phyloP scores from a whole-genome alignment of 257 asterid genomes.

The Fraxinus cuspidata region DNA sequence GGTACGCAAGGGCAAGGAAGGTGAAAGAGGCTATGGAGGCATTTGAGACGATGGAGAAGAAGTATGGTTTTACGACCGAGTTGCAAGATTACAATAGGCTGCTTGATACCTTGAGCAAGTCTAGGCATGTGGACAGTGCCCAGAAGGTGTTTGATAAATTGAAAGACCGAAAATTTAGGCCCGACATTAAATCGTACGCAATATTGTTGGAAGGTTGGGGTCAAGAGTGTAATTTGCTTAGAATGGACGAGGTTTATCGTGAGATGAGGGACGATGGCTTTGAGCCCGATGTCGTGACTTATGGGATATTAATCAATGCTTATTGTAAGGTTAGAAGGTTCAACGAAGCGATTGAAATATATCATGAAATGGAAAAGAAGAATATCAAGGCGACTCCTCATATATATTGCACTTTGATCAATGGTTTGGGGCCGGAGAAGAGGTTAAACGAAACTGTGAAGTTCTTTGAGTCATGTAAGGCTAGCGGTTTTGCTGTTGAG shows the following conservation, averaged over 20 bases:
- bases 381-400: conserved; percentile 68
- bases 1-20: conserved; percentile 77
- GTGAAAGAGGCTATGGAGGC: conserved; percentile 70
- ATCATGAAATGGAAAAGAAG: conserved; percentile 57
- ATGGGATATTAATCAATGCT: conserved; percentile 71
- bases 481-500: conserved; percentile 46
- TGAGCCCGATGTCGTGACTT: conserved; percentile 73
- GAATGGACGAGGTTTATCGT: conserved; percentile 63
- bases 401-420: conserved; percentile 81
- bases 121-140: conserved; percentile 60
- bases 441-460: conserved; percentile 57
- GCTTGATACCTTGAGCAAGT: conserved; percentile 75
- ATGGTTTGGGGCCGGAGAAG: conserved; percentile 71
- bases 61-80: conserved; percentile 56
- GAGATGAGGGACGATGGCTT: conserved; percentile 73
- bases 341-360: conserved; percentile 51
- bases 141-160: conserved; percentile 74
- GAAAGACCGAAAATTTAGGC: conserved; percentile 52
- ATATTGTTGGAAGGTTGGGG: conserved; percentile 87
- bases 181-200: conserved; percentile 66
- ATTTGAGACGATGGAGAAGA: conserved; percentile 73
- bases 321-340: conserved; percentile 59
- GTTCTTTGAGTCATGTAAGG: conserved; percentile 60
- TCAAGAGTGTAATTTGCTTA: conserved; percentile 55
- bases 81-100: conserved; percentile 72